These are phyloP conservation scores for Desmodesmus armatus DNA, from an alignment of 139 green algal genomes.

Conservation along the genomic window DNA sequence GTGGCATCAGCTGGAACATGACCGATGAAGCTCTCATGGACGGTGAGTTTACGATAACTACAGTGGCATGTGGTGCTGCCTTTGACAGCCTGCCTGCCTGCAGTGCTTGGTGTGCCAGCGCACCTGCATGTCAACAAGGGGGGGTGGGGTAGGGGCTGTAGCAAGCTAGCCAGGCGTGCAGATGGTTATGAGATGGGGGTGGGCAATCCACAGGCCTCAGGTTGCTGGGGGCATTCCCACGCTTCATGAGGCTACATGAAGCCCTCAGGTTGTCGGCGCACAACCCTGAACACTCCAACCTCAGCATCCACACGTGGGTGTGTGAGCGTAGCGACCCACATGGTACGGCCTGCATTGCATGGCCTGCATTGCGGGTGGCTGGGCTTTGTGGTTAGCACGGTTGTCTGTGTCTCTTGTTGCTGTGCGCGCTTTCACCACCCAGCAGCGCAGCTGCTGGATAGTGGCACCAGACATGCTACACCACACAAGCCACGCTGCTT, in stretches of 20 bases:
- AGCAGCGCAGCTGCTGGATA: background rate
- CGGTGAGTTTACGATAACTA: too few relatives aligned
- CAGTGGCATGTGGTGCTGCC: background rate
- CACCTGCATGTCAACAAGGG: too few relatives aligned
- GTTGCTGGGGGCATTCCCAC: background rate
- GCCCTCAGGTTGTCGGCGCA: too few relatives aligned
- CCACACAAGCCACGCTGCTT: background rate
- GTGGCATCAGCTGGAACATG: slow-evolving; percentile 49
- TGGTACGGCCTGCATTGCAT: background rate
- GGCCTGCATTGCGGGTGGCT: background rate
- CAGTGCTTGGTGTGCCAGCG: too few relatives aligned
- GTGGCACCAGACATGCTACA: background rate
- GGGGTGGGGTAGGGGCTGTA: too few relatives aligned
- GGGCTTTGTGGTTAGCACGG: background rate
- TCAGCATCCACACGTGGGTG: too few relatives aligned
- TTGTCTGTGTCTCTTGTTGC: too few relatives aligned
- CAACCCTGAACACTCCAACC: too few relatives aligned
- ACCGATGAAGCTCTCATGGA: slow-evolving; percentile 37
- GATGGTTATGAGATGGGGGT: background rate
- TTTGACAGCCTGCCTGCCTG: too few relatives aligned
- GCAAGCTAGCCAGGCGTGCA: too few relatives aligned
- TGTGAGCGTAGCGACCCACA: too few relatives aligned
- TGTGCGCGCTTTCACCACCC: background rate
- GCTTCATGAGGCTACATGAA: background rate
- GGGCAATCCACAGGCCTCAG: background rate